Conservation (phyloP, 345 rosid species). For the Acer yangbiense region DNA sequence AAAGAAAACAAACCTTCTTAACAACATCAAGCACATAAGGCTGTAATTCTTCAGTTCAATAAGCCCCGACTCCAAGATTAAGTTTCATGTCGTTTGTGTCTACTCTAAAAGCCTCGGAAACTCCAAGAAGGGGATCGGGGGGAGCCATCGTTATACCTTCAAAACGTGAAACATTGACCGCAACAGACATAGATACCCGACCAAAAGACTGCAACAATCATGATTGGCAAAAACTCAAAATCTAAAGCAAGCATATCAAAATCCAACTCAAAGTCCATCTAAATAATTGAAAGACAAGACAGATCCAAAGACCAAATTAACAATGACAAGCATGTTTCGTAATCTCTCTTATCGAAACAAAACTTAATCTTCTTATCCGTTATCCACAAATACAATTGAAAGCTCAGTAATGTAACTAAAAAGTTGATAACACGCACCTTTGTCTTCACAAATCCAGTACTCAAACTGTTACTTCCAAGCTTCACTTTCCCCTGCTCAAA, state of each 20-base stretch:
- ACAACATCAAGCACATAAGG: conserved; percentile 96
- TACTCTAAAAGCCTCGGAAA: conserved; percentile 91
- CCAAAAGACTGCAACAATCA: conserved; percentile 55
- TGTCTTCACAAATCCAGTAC: conserved; percentile 33
- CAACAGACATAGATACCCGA: conserved; percentile 62
- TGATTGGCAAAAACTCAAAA: conserved; percentile 15
- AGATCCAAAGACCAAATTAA: not conserved
- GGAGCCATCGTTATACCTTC: conserved; percentile 93
- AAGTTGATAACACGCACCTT: conserved; percentile 42
- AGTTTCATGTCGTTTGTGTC: conserved; percentile 80
- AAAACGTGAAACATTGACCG: conserved; percentile 76
- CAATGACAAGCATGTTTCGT: not conserved
- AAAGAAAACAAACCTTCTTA: conserved; percentile 61
- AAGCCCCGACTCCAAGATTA: conserved; percentile 99
- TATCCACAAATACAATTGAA: not conserved
- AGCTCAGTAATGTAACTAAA: not conserved
- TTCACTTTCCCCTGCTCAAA: conserved; percentile 55
- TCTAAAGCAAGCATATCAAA: no score
- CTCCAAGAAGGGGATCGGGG: conserved; percentile 98
- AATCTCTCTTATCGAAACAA: not conserved
- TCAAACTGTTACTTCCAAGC: conserved; percentile 46
- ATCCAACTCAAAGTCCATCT: not conserved
- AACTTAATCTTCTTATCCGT: not conserved
- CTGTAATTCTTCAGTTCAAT: conserved; percentile 88
- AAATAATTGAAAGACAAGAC: not conserved